Evolutionary conservation across 1,139 yeast genomes (phyloP), one percentile per base, ranked within the genome.

Genomic region (Sugiyamaella pinicola): DNA sequence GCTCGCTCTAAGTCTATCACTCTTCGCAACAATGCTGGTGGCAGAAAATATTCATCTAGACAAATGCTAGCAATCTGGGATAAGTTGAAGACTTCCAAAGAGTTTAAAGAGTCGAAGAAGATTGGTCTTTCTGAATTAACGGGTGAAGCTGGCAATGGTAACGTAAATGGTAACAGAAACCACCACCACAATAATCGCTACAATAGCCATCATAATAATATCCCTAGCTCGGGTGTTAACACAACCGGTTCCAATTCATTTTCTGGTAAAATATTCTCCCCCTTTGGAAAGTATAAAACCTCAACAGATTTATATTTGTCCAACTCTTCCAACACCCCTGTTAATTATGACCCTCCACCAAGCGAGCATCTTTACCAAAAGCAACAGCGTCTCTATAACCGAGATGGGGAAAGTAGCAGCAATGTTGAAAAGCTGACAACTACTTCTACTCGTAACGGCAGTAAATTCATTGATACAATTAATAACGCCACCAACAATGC

Each of bases 1-100:
- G 13, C 26, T 13, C 28, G 10, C 13, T n/a, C 47, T 15, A 17
- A 35, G 18, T 26, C 47, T 2, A 22, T 37, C 13, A 44, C 47
- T 22, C 46, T 53, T 15, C 49, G 52, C n/a, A 47, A 35, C 34
- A 53, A 53, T 42, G 52, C 51, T 15, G 52, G 61, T n/a, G 70
- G 72, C 17, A 56, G 59, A 35, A 62, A 57, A 46, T 83, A 83
- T 60, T 64, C 79, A 12, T 71, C 81, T 67, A 76, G 77, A 33
- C 82, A 83, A 58, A 77, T 83, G 58, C 74, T 83, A 56, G 71
- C 75, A 35, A 77, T 82, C 17, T 83, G 83, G 79, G 68, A 73
- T 31, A 71, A 74, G 35, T 73, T 80, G 68, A 74, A 78, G 65
- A 58, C 60, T 15, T 59, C 62, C 47, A 61, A 66, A 18, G 58